phyloP scores from a whole-genome alignment of 805 yeast species.

The Candida mattraensis region DNA sequence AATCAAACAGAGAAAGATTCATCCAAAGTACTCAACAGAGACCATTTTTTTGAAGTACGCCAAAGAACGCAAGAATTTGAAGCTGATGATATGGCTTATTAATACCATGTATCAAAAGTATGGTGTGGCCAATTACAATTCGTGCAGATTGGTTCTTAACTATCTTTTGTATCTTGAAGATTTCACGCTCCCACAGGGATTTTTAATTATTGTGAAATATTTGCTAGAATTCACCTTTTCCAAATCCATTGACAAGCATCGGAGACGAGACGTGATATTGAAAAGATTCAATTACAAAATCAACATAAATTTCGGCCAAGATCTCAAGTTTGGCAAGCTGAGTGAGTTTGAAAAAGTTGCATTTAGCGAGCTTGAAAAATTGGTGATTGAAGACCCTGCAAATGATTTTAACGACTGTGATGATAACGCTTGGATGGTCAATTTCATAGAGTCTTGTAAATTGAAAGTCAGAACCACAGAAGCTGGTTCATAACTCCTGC shows the following conservation, averaged over 20 bases:
- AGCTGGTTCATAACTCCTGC: no score
- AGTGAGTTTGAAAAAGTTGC: slow-evolving; percentile 3
- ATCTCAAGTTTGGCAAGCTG: slow-evolving; percentile 1
- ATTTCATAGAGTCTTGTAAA: slow-evolving; percentile 3
- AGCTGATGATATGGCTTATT: slow-evolving; percentile 16
- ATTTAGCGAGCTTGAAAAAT: neutral
- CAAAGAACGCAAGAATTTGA: slow-evolving; percentile 8
- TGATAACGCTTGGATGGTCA: slow-evolving; percentile 7
- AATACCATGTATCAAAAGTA: slow-evolving; percentile 16
- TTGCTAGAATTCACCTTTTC: slow-evolving; percentile 17
- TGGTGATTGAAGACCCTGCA: slow-evolving; percentile 1
- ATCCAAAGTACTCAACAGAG: slow-evolving; percentile 22
- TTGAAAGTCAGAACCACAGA: no score
- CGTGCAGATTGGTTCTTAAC: slow-evolving; percentile 17
- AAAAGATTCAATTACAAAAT: slow-evolving; percentile 19
- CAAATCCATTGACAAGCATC: slow-evolving; percentile 16
- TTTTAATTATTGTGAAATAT: slow-evolving; percentile 19
- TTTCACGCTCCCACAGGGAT: slow-evolving; percentile 16
- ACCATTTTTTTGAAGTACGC: slow-evolving; percentile 24
- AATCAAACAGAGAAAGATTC: slow-evolving; percentile 1
- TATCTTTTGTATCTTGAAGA: slow-evolving; percentile 15
- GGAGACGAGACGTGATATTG: slow-evolving; percentile 20
- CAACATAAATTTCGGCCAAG: slow-evolving; percentile 8
- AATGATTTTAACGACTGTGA: neutral
- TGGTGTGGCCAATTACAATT: slow-evolving; percentile 17